A percentile compares a stretch with the other conserved stretches of the same genome.
phyloP scores from a whole-genome alignment of 169 alveolate species.

The Perkinsus marinus region DNA sequence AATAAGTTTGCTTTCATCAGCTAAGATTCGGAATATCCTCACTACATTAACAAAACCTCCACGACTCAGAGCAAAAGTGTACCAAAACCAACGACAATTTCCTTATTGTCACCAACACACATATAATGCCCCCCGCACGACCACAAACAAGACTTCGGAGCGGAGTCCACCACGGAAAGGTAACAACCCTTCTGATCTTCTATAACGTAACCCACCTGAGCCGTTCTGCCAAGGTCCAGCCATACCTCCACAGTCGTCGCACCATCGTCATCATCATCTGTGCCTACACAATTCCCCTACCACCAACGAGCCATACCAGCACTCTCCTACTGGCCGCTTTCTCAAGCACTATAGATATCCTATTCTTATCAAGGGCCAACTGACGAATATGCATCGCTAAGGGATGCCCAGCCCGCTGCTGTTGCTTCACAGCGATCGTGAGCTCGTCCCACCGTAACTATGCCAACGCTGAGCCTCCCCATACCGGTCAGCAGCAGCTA shows the following conservation, averaged over 20 bases:
- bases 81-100: no score
- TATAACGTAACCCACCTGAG: not conserved
- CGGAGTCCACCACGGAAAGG: no score
- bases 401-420: not conserved
- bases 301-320: not conserved
- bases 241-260: not conserved
- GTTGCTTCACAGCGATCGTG: not conserved
- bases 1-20: no score
- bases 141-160: no score
- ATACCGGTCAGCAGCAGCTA: not conserved
- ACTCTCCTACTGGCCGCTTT: not conserved
- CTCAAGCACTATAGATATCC: not conserved
- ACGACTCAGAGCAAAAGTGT: no score
- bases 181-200: no score
- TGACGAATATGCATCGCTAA: not conserved
- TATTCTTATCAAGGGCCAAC: not conserved
- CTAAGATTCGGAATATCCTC: no score
- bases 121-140: no score
- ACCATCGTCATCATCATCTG: not conserved
- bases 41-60: no score
- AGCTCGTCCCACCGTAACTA: not conserved
- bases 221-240: not conserved
- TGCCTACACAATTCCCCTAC: not conserved
- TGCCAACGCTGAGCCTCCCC: no score
- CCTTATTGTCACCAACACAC: no score